These are phyloP conservation scores for Neotropicomus parvogracilis DNA, from an alignment of 1,284 basidiomycete species.

Conservation along the genomic window DNA sequence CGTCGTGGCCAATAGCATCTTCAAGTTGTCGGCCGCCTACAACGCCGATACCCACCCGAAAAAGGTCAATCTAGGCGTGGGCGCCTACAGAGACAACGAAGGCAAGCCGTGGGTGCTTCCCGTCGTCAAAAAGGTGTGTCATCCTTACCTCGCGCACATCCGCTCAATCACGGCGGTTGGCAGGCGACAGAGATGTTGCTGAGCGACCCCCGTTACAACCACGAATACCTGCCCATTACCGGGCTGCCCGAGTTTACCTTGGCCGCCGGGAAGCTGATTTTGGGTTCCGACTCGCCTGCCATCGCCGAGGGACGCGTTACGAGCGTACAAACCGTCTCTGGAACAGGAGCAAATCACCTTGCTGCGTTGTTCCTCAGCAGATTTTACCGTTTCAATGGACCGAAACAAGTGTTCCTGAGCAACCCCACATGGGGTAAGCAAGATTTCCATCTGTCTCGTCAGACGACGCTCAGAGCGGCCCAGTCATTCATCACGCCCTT, in stretches of 20 bases:
- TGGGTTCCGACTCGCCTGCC: constrained; percentile 72
- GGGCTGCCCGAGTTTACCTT: constrained; percentile 80
- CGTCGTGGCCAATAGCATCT: constrained; percentile 58
- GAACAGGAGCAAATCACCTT: constrained; percentile 94
- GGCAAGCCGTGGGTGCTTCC: constrained; percentile 91
- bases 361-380: constrained; percentile 85
- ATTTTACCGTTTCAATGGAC: constrained; percentile 75
- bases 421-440: constrained; percentile 82
- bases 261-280: constrained; percentile 78
- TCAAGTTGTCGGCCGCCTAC: constrained; percentile 87
- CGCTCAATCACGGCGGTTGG: not conserved
- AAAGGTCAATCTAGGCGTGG: constrained; percentile 92
- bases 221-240: constrained; percentile 93
- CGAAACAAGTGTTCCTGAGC: constrained; percentile 71
- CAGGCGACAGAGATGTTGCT: constrained; percentile 76
- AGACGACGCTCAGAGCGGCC: constrained; percentile 2
- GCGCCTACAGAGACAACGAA: constrained; percentile 85
- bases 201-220: constrained; percentile 74
- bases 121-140: constrained; percentile 74
- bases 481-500: constrained; percentile 90
- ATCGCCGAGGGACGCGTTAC: constrained; percentile 68
- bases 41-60: constrained; percentile 76
- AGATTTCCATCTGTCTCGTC: not conserved
- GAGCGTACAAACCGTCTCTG: constrained; percentile 90
- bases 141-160: not conserved